phyloP scores from a whole-genome alignment of 2,329 filamentous ascomycete genomes.

The Knoxdaviesia capensis region DNA sequence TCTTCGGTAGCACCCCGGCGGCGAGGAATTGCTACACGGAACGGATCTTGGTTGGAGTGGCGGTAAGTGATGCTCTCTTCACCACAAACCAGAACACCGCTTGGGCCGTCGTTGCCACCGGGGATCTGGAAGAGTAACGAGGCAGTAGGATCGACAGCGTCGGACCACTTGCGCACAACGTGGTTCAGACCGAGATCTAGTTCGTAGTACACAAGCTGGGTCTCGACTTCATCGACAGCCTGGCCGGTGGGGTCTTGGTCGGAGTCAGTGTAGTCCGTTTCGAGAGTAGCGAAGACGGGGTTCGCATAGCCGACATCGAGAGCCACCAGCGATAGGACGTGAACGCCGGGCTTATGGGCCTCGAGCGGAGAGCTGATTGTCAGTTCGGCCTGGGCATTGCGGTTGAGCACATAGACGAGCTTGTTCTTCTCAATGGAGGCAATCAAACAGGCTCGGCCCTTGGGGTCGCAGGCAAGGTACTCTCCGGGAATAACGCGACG shows the following conservation, averaged over 20 bases:
- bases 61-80: conserved; percentile 91
- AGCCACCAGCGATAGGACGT: conserved; percentile 74
- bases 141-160: conserved; percentile 75
- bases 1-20: conserved; percentile 79
- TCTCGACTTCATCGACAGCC: conserved; percentile 66
- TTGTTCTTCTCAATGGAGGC: conserved; percentile 98
- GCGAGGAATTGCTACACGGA: conserved; percentile 75
- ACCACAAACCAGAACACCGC: conserved; percentile 84
- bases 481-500: conserved; percentile 87
- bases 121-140: conserved; percentile 89
- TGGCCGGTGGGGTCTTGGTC: conserved; percentile 81
- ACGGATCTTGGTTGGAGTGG: conserved; percentile 85
- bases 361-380: conserved; percentile 95
- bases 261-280: conserved; percentile 78
- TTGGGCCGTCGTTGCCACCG: conserved; percentile 80
- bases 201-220: conserved; percentile 90
- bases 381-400: conserved; percentile 82
- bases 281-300: conserved; percentile 84
- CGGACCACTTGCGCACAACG: conserved; percentile 90
- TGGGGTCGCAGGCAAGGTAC: conserved; percentile 87
- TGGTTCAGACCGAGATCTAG: conserved; percentile 93
- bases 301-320: conserved; percentile 95
- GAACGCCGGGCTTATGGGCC: conserved; percentile 78
- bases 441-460: conserved; percentile 85
- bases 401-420: conserved; percentile 93